Base-by-base conservation (phyloP, 1,284 basidiomycete genomes). In the Omphalotus olearius region DNA sequence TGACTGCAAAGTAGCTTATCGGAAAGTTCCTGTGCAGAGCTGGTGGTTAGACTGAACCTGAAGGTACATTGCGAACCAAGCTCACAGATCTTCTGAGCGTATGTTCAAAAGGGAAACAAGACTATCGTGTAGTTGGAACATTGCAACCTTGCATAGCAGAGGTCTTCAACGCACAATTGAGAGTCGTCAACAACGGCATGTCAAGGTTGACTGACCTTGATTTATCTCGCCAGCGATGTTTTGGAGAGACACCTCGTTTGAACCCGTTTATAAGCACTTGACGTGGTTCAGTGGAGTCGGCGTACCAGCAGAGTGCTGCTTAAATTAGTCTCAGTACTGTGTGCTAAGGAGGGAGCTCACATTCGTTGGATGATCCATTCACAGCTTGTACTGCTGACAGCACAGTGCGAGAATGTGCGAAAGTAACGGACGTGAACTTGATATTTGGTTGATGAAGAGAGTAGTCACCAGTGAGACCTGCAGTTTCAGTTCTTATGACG, bases 251-350 rank as follows among this genome's bases (percentile, higher is more conserved):
- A 2, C 90, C 90, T 40, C 90, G 81, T 58, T 79, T 83, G n/a
- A 82, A 67, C 1, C 90, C 89, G 56, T 88, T 88, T 57, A 88
- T 88, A 47, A 91, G 63, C 16, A 89, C 73, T 60, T 92, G 50
- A 13, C 6, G 18, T 23, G 16, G 23, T 42, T 25, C 39, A 16
- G 16, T 48, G 0, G 73, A 69, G 47, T 80, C 80, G n/a, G 79
- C 76, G 9, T 80, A 69, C 82, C 83, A 92, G 54, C 79, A 87
- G 3, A 91, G 62, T 0, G 87, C 87, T 88, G 60, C 45, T 23
- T 7, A 33, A 13, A 13, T 33, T 7, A 36, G 35, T 23, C 6
- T n/a, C 4, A 28, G 5, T 11, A 37, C 30, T n/a, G 36, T 36
- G 18, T 28, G 42, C 36, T 11, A 3, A 45, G 42, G 28, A 10